phyloP scores from a whole-genome alignment of 306 rosid species.

The Citrullus amarus region DNA sequence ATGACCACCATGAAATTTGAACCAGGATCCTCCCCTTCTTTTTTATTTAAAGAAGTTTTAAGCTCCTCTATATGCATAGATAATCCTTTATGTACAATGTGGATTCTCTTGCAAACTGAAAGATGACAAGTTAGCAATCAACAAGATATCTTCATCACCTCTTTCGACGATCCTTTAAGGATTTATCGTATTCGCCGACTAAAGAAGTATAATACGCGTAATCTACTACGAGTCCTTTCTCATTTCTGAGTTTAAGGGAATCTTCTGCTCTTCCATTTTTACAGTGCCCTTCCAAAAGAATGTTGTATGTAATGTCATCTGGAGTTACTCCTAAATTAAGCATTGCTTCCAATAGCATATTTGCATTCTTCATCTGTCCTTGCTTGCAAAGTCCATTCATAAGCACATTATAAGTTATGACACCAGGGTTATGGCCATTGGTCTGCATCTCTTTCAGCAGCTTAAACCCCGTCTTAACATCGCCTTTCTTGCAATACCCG shows the following conservation, averaged over 20 bases:
- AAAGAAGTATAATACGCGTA: slow-evolving; percentile 60
- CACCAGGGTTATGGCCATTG: slow-evolving; percentile 44
- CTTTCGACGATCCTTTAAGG: slow-evolving; percentile 28
- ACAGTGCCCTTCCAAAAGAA: slow-evolving; percentile 79
- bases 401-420: slow-evolving; percentile 74
- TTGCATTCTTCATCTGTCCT: slow-evolving; percentile 93
- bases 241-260: slow-evolving; percentile 29
- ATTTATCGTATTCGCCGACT: slow-evolving; percentile 31
- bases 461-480: slow-evolving; percentile 56
- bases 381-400: slow-evolving; percentile 79
- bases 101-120: too few species aligned
- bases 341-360: slow-evolving; percentile 77
- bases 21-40: too few species aligned
- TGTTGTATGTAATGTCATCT: slow-evolving; percentile 74
- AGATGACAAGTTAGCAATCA: background rate
- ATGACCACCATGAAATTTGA: too few species aligned
- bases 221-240: slow-evolving; percentile 64
- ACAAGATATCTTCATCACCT: slow-evolving; percentile 26
- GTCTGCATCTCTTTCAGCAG: slow-evolving; percentile 70
- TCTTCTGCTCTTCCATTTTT: slow-evolving; percentile 39
- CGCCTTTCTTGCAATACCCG: slow-evolving; percentile 64
- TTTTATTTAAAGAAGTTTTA: too few species aligned
- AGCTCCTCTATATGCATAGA: background rate
- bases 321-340: slow-evolving; percentile 69
- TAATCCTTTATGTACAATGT: background rate